A percentile compares a stretch with the other conserved stretches of the same genome.
These are phyloP conservation scores for Sclerospora graminicola DNA, from an alignment of 352 stramenopile genomes.

Conservation along the genomic window DNA sequence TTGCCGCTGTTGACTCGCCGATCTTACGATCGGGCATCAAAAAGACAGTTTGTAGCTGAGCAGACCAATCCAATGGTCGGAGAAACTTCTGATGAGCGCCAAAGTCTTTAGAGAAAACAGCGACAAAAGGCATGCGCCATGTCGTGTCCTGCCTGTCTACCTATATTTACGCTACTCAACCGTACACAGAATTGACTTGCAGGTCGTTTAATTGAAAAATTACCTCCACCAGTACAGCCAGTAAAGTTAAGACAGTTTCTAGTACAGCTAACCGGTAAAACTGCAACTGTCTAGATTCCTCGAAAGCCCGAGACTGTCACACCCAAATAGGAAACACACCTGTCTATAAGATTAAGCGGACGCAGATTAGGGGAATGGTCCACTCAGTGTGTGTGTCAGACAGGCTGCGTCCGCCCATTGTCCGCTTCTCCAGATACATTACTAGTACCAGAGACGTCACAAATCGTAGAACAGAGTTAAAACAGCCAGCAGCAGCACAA, in stretches of 20 bases:
- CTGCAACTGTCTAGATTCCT: no score
- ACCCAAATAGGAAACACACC: no score
- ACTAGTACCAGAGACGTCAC: no score
- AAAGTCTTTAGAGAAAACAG: neutral
- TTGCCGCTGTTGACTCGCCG: neutral
- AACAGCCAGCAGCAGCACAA: conserved; percentile 13
- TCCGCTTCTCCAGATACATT: conserved; percentile 8
- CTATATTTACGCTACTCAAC: neutral
- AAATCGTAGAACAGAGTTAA: conserved; percentile 6
- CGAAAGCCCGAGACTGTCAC: no score
- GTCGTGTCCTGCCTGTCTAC: neutral
- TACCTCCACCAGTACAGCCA: neutral
- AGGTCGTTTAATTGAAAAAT: neutral
- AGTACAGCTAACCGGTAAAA: no score
- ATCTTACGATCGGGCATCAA: conserved; percentile 11
- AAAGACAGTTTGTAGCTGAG: conserved; percentile 6
- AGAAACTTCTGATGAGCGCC: neutral
- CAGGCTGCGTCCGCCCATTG: conserved; percentile 6
- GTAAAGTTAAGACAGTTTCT: no score
- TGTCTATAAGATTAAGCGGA: conserved; percentile 3
- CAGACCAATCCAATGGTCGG: neutral
- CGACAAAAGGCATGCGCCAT: neutral
- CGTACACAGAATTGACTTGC: no score
- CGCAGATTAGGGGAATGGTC: conserved; percentile 4
- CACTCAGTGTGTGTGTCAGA: conserved; percentile 3